Evolutionary conservation across 1,284 basidiomycete genomes (phyloP).

Genomic region (Peniophora sp.): DNA sequence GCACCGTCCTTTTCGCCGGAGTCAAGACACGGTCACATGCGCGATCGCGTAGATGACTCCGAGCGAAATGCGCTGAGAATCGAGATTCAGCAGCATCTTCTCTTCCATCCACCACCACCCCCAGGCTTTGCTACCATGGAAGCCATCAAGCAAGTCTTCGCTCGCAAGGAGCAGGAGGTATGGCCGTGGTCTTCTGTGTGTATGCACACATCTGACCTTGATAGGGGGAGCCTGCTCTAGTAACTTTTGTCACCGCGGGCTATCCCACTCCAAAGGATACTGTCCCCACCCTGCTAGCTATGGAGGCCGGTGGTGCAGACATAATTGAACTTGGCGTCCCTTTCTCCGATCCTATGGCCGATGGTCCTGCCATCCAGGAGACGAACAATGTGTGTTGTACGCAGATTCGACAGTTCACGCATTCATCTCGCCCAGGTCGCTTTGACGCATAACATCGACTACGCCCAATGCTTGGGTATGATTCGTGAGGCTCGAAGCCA

Average conservation of each 20-base stretch:
- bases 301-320: constrained; percentile 91
- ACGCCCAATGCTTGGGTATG: constrained; percentile 67
- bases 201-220: constrained; percentile 1
- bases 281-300: constrained; percentile 81
- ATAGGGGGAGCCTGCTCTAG: constrained; percentile 66
- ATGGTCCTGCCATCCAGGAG: constrained; percentile 88
- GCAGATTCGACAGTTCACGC: constrained; percentile 2
- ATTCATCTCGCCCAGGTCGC: constrained; percentile 51
- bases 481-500: constrained; percentile 73
- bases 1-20: too few species aligned
- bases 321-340: constrained; percentile 96
- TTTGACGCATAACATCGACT: constrained; percentile 73
- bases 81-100: neutral
- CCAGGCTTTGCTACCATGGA: constrained; percentile 47
- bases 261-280: constrained; percentile 78
- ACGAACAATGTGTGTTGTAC: constrained; percentile 70
- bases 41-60: too few species aligned
- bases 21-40: too few species aligned
- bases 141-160: constrained; percentile 68
- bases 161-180: constrained; percentile 63
- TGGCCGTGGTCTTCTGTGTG: constrained; percentile 4
- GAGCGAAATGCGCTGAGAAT: too few species aligned
- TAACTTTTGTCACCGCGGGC: constrained; percentile 90
- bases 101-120: constrained; percentile 5
- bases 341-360: constrained; percentile 95